Evolutionary conservation across 805 yeast species (phyloP).

Genomic region (Grigorovia jiainica): DNA sequence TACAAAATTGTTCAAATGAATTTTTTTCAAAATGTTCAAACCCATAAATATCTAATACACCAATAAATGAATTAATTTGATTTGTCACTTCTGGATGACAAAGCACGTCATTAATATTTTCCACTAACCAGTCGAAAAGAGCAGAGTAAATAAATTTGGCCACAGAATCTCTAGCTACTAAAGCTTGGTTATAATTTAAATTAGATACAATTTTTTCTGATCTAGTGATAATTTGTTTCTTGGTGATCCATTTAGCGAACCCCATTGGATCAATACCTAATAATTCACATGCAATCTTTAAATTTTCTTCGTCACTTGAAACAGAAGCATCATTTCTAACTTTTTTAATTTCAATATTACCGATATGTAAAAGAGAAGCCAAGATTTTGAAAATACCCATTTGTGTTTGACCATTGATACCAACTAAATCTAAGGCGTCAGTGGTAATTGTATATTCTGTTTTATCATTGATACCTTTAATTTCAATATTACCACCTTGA

Average conservation of each 20-base stretch:
- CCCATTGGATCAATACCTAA: constrained; percentile 65
- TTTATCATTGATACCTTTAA: constrained; percentile 74
- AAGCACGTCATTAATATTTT: constrained; percentile 69
- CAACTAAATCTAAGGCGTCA: constrained; percentile 71
- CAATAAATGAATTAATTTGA: constrained; percentile 66
- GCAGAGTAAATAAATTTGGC: constrained; percentile 90
- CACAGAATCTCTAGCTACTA: constrained; percentile 93
- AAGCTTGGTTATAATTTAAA: constrained; percentile 71
- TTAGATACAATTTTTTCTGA: constrained; percentile 84
- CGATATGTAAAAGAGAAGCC: constrained; percentile 85
- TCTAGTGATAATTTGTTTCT: constrained; percentile 87
- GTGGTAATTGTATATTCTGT: constrained; percentile 68
- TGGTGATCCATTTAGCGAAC: constrained; percentile 86
- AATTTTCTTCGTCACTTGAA: constrained; percentile 76
- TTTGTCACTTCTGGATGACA: constrained; percentile 62
- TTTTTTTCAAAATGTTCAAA: constrained; percentile 92
- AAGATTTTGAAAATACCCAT: constrained; percentile 62
- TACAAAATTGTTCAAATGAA: constrained; percentile 95
- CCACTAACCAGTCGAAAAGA: constrained; percentile 90
- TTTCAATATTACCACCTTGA: constrained; percentile 71
- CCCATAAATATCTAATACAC: constrained; percentile 95
- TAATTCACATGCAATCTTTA: constrained; percentile 73
- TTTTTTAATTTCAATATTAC: constrained; percentile 81
- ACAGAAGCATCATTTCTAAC: constrained; percentile 77
- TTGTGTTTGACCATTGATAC: constrained; percentile 53